Conservation (phyloP, 2,329 filamentous ascomycete genomes). For the Trichophyton rubrum region DNA sequence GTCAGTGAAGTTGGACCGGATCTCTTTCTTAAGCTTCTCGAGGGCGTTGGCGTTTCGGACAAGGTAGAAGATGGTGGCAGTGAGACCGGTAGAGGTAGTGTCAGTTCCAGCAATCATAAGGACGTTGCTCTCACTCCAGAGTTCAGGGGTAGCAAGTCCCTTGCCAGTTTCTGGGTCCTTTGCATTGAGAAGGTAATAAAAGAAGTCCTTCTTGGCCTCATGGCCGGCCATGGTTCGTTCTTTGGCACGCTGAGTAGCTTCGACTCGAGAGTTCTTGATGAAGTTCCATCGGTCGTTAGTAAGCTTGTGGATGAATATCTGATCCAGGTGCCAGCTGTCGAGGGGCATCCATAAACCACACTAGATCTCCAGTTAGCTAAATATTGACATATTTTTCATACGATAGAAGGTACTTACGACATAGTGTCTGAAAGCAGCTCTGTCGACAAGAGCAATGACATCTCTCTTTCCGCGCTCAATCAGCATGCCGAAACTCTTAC, state of each 20-base stretch:
- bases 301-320: slow-evolving; percentile 13
- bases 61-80: slow-evolving; percentile 32
- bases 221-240: slow-evolving; percentile 19
- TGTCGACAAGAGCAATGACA: slow-evolving; percentile 53
- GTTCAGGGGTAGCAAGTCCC: slow-evolving; percentile 34
- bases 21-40: slow-evolving; percentile 21
- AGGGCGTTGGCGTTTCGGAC: slow-evolving; percentile 21
- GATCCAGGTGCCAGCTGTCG: slow-evolving; percentile 12
- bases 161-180: slow-evolving; percentile 36
- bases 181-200: slow-evolving; percentile 37
- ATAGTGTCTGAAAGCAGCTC: slow-evolving; percentile 48
- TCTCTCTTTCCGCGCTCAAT: slow-evolving; percentile 41
- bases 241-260: slow-evolving; percentile 31
- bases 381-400: slow-evolving; percentile 36
- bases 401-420: slow-evolving; percentile 36
- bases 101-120: slow-evolving; percentile 39
- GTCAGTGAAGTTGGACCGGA: slow-evolving; percentile 24
- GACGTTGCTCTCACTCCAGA: slow-evolving; percentile 39
- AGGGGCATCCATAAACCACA: slow-evolving; percentile 16
- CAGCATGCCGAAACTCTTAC: slow-evolving; percentile 32
- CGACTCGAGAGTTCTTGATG: slow-evolving; percentile 19
- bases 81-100: slow-evolving; percentile 29
- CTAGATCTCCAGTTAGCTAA: slow-evolving; percentile 9
- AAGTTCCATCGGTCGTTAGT: slow-evolving; percentile 14
- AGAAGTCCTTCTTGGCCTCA: slow-evolving; percentile 35